These are phyloP conservation scores for Jatropha curcas DNA, from an alignment of 345 rosid genomes.

Conservation along the genomic window DNA sequence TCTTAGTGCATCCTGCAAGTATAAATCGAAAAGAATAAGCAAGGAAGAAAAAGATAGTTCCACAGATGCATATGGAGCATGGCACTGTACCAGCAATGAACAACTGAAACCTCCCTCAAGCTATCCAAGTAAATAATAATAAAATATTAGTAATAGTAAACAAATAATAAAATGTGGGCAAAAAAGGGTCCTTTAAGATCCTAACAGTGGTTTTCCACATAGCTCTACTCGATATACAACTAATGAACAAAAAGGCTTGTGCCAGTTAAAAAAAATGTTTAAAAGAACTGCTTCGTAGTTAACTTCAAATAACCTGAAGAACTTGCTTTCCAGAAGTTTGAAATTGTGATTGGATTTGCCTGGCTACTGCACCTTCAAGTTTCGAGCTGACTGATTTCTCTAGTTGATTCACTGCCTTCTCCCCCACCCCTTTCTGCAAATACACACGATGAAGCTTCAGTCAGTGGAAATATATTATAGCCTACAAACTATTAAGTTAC, in stretches of 20 bases:
- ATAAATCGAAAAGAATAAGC: constrained; percentile 1
- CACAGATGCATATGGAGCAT: background rate
- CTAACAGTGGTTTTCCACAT: background rate
- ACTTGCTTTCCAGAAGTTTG: constrained; percentile 95
- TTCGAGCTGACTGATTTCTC: constrained; percentile 78
- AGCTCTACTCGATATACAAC: background rate
- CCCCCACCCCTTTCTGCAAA: constrained; percentile 76
- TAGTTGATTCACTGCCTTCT: constrained; percentile 81
- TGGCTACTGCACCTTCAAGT: constrained; percentile 76
- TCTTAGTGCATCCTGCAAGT: constrained; percentile 57
- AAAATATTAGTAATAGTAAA: background rate
- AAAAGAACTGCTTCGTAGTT: background rate
- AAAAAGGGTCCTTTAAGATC: background rate
- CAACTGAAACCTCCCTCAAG: background rate
- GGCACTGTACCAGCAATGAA: background rate
- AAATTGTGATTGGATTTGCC: constrained; percentile 84
- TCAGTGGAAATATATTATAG: background rate
- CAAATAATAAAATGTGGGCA: background rate
- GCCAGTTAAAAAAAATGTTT: background rate
- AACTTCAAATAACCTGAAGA: constrained; percentile 58
- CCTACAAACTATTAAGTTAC: background rate
- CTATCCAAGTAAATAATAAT: background rate
- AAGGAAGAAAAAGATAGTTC: background rate
- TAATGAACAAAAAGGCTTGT: background rate
- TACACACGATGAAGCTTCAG: background rate